phyloP scores from a whole-genome alignment of 1,139 yeast genomes.

The Candida tropicalis region DNA sequence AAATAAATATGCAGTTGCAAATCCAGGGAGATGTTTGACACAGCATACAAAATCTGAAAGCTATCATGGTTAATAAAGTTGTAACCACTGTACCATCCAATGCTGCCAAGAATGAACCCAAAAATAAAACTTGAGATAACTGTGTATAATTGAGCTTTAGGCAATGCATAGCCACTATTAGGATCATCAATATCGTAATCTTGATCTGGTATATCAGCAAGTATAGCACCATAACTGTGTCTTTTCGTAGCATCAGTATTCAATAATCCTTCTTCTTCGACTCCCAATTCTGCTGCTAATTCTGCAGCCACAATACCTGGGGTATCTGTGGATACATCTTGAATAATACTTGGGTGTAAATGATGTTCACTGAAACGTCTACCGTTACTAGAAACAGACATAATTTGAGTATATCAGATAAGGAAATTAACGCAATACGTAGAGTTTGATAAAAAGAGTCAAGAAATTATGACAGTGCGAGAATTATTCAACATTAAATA shows the following conservation, averaged over 20 bases:
- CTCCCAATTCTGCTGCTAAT: conserved; percentile 49
- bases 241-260: conserved; percentile 11
- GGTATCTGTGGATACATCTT: conserved; percentile 43
- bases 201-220: neutral
- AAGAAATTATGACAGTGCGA: neutral
- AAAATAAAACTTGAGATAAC: conserved; percentile 39
- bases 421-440: neutral
- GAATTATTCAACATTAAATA: neutral
- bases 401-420: neutral
- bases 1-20: conserved; percentile 46
- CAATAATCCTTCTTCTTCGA: conserved; percentile 36
- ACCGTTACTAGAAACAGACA: neutral
- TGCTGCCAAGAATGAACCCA: conserved; percentile 47
- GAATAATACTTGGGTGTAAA: conserved; percentile 29
- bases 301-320: conserved; percentile 55
- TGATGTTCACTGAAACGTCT: conserved; percentile 8
- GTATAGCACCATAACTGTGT: conserved; percentile 16
- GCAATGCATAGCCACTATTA: conserved; percentile 34
- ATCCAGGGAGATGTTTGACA: conserved; percentile 49
- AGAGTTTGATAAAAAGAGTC: neutral
- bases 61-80: conserved; percentile 43
- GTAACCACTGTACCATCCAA: conserved; percentile 49
- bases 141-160: conserved; percentile 30
- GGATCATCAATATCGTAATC: conserved; percentile 22
- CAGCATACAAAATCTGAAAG: conserved; percentile 46